Percentiles rank a stretch among this genome's conserved stretches.
Conservation (phyloP, 2,329 filamentous ascomycete species). For the Fusarium tupiense region DNA sequence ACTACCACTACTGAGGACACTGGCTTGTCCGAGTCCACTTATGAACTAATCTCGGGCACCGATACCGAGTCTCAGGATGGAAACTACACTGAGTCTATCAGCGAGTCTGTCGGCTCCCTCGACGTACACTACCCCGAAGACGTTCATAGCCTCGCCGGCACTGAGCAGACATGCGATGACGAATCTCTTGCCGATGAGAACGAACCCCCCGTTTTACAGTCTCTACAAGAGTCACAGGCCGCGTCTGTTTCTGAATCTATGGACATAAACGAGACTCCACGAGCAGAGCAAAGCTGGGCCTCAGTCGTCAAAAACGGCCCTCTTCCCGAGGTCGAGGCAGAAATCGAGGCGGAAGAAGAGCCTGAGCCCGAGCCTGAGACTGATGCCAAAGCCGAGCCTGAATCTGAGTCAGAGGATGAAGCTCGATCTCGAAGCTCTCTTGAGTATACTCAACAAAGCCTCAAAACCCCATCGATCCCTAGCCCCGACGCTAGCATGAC, state of each 20-base stretch:
- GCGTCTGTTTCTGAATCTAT: slow-evolving; percentile 16
- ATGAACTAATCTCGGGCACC: slow-evolving; percentile 64
- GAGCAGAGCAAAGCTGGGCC: slow-evolving; percentile 22
- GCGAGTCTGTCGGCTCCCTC: slow-evolving; percentile 61
- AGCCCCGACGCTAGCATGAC: slow-evolving; percentile 49
- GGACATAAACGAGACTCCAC: slow-evolving; percentile 11
- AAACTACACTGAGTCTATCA: slow-evolving; percentile 57
- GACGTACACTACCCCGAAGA: slow-evolving; percentile 61
- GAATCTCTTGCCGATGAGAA: slow-evolving; percentile 50
- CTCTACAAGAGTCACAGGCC: slow-evolving; percentile 11
- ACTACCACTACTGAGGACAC: slow-evolving; percentile 58
- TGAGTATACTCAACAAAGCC: slow-evolving; percentile 60
- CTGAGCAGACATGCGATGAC: slow-evolving; percentile 59
- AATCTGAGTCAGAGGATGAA: slow-evolving; percentile 55
- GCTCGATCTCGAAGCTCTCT: slow-evolving; percentile 54
- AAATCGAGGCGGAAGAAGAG: slow-evolving; percentile 15
- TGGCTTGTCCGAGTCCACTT: slow-evolving; percentile 65
- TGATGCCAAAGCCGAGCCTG: slow-evolving; percentile 40
- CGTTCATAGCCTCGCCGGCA: slow-evolving; percentile 61
- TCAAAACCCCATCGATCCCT: slow-evolving; percentile 55
- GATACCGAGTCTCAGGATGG: slow-evolving; percentile 65
- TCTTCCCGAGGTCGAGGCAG: slow-evolving; percentile 23
- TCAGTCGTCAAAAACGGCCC: slow-evolving; percentile 28
- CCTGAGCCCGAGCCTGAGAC: background rate
- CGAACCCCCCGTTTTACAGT: slow-evolving; percentile 28